Evolutionary conservation across 2,329 filamentous ascomycete genomes (phyloP), one percentile per base, ranked within the genome.

Genomic region (Botrytis elliptica): DNA sequence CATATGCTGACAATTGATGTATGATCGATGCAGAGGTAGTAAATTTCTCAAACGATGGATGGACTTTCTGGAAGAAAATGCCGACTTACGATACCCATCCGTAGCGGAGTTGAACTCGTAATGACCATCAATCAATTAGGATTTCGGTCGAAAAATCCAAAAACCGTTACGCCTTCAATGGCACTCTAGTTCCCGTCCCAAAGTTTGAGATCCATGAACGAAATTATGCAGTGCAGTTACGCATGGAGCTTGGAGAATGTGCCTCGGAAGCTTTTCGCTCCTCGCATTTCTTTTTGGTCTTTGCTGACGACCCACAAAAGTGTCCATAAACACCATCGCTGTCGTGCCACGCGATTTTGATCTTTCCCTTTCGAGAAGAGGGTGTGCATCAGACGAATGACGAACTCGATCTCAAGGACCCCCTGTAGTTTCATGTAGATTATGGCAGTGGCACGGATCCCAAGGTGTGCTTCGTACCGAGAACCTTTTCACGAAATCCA

Each of bases 11-110:
- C 76, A 63, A 78, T 76, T 70, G 55, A 60, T 71, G 74, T 78
- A 70, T 77, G 66, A 78, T 78, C 74, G 73, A 49, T 77, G 76
- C 79, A 97, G 93, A 83, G 95, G 95, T 38, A 94, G 93, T 82
- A 86, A 86, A 74, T 98, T 97, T 81, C 86, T 98, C 75, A 94
- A 93, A 83, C 87, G 87, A 75, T 98, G 95, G 96, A 97, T 98
- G 93, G 88, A 87, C 16, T 95, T 92, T 82, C 85, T 98, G 44
- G 95, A 98, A 82, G 93, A 97, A 76, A 86, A 97, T 79, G 92
- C 94, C 12, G 95, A 98, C 84, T 84, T 98, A 77, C 87, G 96
- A 80, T 98, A 98, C 83, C 94, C 95, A 4, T 92, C 96, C 80
- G 80, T 90, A 5, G 78, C 78, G 44, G 74, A 70, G 55, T 70